Evolutionary conservation across 2,329 filamentous ascomycete genomes (phyloP).

Genomic region (Anisogramma anomala): DNA sequence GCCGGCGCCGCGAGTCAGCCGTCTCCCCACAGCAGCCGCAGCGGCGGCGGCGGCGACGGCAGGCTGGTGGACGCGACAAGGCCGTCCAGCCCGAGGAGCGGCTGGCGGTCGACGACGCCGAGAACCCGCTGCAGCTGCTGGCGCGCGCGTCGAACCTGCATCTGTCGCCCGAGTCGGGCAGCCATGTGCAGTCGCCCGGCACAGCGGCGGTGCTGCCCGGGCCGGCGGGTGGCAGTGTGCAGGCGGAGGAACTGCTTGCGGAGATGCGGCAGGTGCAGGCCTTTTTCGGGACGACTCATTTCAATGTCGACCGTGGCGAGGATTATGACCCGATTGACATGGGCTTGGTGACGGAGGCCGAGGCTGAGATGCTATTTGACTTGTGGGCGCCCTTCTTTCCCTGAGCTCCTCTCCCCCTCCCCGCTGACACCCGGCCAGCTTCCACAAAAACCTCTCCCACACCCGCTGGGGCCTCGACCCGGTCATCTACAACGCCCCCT

Average conservation of each 20-base stretch:
- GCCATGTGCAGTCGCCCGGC: constrained; percentile 13
- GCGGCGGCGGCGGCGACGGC: background rate
- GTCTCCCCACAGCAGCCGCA: constrained; percentile 18
- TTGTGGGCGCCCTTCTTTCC: constrained; percentile 47
- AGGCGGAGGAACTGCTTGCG: constrained; percentile 12
- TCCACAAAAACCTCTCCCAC: constrained; percentile 58
- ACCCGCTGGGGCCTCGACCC: constrained; percentile 66
- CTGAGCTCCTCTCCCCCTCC: background rate
- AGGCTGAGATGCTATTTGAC: constrained; percentile 51
- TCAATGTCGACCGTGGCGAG: constrained; percentile 49
- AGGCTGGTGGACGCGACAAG: too few relatives aligned
- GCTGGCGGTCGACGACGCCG: constrained; percentile 57
- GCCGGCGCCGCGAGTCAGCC: constrained; percentile 15
- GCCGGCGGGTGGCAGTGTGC: background rate
- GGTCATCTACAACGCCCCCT: constrained; percentile 50
- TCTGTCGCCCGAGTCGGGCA: constrained; percentile 30
- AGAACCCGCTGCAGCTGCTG: constrained; percentile 63
- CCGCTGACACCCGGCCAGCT: constrained; percentile 31
- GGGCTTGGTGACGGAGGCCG: constrained; percentile 53
- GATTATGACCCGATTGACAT: constrained; percentile 59
- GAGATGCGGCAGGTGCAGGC: constrained; percentile 41
- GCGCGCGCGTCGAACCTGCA: constrained; percentile 60
- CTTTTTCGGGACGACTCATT: constrained; percentile 56
- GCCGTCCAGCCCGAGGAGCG: constrained; percentile 32
- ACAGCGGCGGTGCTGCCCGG: background rate